Evolutionary conservation across 768 basidiomycete genomes (phyloP).

Genomic region (Boletus pseudopeckii): DNA sequence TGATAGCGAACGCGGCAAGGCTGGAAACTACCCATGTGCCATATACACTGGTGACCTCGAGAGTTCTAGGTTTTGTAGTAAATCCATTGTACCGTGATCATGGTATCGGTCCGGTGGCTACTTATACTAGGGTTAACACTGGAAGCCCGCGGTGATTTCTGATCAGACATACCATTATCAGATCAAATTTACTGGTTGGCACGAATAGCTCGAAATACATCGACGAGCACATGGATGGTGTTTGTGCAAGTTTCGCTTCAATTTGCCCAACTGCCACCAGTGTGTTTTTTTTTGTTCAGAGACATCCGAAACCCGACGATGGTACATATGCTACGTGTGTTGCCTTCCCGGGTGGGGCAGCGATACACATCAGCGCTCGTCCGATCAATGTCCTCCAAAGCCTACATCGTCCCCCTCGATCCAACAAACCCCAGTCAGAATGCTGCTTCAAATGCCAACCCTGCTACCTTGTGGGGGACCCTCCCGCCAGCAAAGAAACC

Average conservation of each 20-base stretch:
- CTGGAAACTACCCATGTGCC: not conserved
- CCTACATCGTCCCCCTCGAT: conserved; percentile 59
- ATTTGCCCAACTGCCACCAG: not conserved
- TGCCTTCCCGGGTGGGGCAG: conserved; percentile 13
- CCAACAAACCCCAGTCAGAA: conserved; percentile 36
- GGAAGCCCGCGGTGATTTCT: too few relatives aligned
- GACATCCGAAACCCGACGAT: conserved; percentile 26
- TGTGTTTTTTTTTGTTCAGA: not conserved
- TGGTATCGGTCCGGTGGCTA: too few relatives aligned
- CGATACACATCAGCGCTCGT: conserved; percentile 21
- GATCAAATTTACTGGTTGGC: not conserved
- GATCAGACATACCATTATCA: not conserved
- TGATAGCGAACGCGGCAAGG: not conserved
- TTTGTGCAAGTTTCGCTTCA: conserved; percentile 7
- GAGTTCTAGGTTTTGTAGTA: not conserved
- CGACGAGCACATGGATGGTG: not conserved
- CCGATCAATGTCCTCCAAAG: conserved; percentile 50
- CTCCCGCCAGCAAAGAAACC: conserved; percentile 47
- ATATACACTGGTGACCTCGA: not conserved
- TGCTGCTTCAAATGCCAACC: conserved; percentile 38
- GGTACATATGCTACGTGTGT: conserved; percentile 19
- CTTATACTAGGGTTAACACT: too few relatives aligned
- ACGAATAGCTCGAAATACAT: not conserved
- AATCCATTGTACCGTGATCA: not conserved
- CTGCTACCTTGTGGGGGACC: conserved; percentile 51